These are phyloP conservation scores for Hypocrella siamensis DNA, from an alignment of 2,329 filamentous ascomycete species.

Conservation along the genomic window DNA sequence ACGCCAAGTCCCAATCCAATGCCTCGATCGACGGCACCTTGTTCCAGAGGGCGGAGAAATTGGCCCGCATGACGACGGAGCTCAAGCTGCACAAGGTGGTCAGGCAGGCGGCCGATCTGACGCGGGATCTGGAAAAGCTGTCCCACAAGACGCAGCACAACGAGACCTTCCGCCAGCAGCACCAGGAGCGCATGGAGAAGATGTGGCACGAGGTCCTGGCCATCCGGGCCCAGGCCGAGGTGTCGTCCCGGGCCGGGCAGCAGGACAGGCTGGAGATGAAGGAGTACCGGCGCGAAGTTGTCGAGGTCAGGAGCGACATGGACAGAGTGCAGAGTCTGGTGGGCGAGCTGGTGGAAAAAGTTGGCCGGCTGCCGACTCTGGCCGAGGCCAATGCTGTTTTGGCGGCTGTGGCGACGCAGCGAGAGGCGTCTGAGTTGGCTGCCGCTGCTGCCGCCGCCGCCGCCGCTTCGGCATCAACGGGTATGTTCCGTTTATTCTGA, in stretches of 20 bases:
- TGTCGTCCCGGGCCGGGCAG: slow-evolving; percentile 1
- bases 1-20: neutral
- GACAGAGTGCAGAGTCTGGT: slow-evolving; percentile 9
- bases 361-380: slow-evolving; percentile 9
- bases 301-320: slow-evolving; percentile 8
- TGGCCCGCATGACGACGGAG: slow-evolving; percentile 22
- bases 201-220: slow-evolving; percentile 16
- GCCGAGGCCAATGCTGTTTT: slow-evolving; percentile 8
- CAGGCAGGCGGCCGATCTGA: slow-evolving; percentile 13
- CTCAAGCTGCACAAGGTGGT: slow-evolving; percentile 16
- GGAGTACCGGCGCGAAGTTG: slow-evolving; percentile 2
- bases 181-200: slow-evolving; percentile 14
- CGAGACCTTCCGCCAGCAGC: slow-evolving; percentile 11
- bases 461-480: neutral
- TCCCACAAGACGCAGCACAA: slow-evolving; percentile 11
- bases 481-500: too few species aligned
- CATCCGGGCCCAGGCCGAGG: slow-evolving; percentile 12
- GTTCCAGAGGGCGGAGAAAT: slow-evolving; percentile 13
- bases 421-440: slow-evolving; percentile 1
- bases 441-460: neutral
- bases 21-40: slow-evolving; percentile 3
- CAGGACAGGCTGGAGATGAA: slow-evolving; percentile 1
- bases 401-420: slow-evolving; percentile 2
- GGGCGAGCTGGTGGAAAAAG: slow-evolving; percentile 8
- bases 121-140: slow-evolving; percentile 13